These are phyloP conservation scores for Septoria linicola DNA, from an alignment of 2,329 filamentous ascomycete genomes.

Conservation along the genomic window DNA sequence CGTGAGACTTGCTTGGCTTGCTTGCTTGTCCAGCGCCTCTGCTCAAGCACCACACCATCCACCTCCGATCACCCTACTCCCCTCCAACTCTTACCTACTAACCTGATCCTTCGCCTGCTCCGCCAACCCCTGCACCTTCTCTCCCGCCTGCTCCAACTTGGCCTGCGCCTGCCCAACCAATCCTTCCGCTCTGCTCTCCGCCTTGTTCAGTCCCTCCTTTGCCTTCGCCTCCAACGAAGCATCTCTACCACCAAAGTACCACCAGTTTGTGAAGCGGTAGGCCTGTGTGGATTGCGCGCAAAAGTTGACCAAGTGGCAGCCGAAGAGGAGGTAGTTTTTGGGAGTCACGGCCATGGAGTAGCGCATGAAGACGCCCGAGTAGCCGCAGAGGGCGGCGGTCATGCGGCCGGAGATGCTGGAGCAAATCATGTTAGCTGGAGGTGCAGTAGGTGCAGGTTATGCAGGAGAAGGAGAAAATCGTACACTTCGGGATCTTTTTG, in stretches of 20 bases:
- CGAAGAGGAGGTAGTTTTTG: constrained; percentile 67
- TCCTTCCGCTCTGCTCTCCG: constrained; percentile 26
- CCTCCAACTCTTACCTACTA: background rate
- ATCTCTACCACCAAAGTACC: constrained; percentile 52
- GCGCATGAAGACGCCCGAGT: constrained; percentile 66
- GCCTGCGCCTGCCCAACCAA: constrained; percentile 31
- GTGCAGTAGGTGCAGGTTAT: background rate
- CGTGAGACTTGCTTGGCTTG: no score
- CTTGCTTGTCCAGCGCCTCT: no score
- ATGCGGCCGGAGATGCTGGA: constrained; percentile 63
- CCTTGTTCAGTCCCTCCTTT: constrained; percentile 38
- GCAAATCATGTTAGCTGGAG: background rate
- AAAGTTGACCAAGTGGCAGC: constrained; percentile 66
- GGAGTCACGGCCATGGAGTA: constrained; percentile 64
- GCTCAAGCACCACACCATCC: no score
- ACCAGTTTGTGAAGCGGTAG: constrained; percentile 63
- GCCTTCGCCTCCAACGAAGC: constrained; percentile 40
- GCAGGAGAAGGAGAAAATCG: constrained; percentile 15
- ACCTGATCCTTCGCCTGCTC: constrained; percentile 15
- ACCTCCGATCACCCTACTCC: background rate
- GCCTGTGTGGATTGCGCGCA: constrained; percentile 59
- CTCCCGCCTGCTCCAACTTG: constrained; percentile 34
- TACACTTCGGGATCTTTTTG: constrained; percentile 56
- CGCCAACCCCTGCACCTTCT: constrained; percentile 31
- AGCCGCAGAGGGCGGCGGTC: constrained; percentile 61